These are phyloP conservation scores for Themeda triandra DNA, from an alignment of 176 grass and related monocot species.

Conservation along the genomic window DNA sequence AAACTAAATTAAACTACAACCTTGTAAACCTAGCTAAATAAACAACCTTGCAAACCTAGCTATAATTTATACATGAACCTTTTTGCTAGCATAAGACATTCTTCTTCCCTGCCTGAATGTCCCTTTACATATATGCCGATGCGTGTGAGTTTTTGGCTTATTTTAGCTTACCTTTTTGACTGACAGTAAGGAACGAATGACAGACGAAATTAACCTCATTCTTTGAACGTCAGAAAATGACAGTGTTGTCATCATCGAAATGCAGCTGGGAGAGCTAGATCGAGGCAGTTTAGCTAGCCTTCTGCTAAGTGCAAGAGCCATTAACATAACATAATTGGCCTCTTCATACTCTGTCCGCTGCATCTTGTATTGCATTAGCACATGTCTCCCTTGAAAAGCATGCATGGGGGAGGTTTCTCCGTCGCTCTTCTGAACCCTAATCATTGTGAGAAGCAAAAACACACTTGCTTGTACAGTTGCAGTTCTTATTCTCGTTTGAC, in stretches of 20 bases:
- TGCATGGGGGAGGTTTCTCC: slow-evolving; percentile 40
- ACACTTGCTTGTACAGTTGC: neutral
- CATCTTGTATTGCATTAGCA: neutral
- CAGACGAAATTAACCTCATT: neutral
- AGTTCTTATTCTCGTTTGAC: slow-evolving; percentile 75
- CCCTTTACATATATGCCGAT: slow-evolving; percentile 12
- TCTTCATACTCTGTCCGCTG: neutral
- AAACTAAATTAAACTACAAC: no score
- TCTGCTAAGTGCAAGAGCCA: slow-evolving; percentile 1
- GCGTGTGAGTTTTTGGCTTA: neutral
- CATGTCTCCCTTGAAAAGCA: neutral
- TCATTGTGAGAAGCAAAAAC: slow-evolving; percentile 41
- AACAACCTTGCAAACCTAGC: no score
- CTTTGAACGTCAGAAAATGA: slow-evolving; percentile 5
- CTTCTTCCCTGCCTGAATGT: no score
- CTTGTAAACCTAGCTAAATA: no score
- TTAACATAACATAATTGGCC: neutral
- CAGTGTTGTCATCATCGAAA: neutral
- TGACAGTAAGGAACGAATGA: neutral
- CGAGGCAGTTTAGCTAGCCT: neutral
- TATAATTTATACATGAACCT: no score
- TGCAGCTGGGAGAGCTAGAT: neutral
- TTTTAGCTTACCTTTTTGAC: slow-evolving; percentile 23
- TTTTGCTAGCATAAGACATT: no score
- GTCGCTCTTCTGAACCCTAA: slow-evolving; percentile 34